A percentile compares a stretch with the other conserved stretches of the same genome.
These are phyloP conservation scores for Colletotrichum neosansevieriae DNA, from an alignment of 2,329 filamentous ascomycete species.

Conservation along the genomic window DNA sequence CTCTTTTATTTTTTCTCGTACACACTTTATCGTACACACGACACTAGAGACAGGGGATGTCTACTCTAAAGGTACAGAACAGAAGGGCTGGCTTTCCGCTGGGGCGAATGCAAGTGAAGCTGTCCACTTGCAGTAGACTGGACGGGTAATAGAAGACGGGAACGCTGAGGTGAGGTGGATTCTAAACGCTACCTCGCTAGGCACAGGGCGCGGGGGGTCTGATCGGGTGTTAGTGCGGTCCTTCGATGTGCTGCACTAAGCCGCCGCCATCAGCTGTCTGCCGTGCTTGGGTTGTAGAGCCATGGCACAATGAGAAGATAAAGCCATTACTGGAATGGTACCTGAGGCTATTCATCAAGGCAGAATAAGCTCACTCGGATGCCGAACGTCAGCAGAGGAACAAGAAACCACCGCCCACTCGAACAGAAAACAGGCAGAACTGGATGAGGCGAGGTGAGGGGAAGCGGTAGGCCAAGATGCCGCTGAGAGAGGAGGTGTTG, in stretches of 20 bases:
- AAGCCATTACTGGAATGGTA: slow-evolving; percentile 9
- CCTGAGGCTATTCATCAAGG: slow-evolving; percentile 1
- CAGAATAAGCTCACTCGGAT: too few relatives aligned
- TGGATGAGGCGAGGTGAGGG: too few relatives aligned
- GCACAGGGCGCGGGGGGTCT: slow-evolving; percentile 7
- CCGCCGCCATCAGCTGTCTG: slow-evolving; percentile 30
- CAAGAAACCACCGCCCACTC: too few relatives aligned
- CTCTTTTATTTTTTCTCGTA: background rate
- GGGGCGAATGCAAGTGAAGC: slow-evolving; percentile 6
- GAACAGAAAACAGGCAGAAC: too few relatives aligned
- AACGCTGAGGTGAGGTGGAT: background rate
- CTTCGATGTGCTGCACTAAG: slow-evolving; percentile 20
- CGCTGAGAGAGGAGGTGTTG: slow-evolving; percentile 17
- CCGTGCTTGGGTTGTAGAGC: slow-evolving; percentile 26
- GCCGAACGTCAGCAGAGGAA: too few relatives aligned
- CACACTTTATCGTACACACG: slow-evolving; percentile 4
- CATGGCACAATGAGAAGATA: slow-evolving; percentile 1
- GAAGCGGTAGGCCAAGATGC: background rate
- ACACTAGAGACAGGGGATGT: background rate
- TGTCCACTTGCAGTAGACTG: background rate
- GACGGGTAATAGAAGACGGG: background rate
- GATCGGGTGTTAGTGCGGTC: slow-evolving; percentile 25
- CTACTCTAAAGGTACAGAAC: background rate
- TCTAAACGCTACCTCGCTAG: background rate
- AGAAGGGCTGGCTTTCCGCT: slow-evolving; percentile 9